phyloP scores from a whole-genome alignment of 2,329 filamentous ascomycete species.

The Fusarium vanettenii region DNA sequence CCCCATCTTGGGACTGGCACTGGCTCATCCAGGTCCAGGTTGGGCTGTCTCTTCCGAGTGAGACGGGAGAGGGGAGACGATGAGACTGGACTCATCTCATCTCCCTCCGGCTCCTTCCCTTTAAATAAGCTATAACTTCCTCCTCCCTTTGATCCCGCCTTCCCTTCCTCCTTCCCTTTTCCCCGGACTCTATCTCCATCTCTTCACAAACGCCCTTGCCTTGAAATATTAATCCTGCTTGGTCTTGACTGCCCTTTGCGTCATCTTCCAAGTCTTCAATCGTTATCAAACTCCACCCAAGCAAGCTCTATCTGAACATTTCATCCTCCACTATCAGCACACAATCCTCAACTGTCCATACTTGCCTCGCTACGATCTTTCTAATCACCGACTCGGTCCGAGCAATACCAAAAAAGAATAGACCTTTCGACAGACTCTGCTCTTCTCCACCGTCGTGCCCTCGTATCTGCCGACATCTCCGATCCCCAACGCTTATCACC shows the following conservation, averaged over 20 bases:
- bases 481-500: slow-evolving; percentile 22
- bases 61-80: slow-evolving; percentile 13
- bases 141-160: slow-evolving; percentile 24
- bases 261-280: slow-evolving; percentile 8
- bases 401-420: slow-evolving; percentile 1
- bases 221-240: background rate
- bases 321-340: background rate
- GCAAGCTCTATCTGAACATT: background rate
- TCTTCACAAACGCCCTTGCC: slow-evolving; percentile 8
- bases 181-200: slow-evolving; percentile 21
- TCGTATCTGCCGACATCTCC: slow-evolving; percentile 8
- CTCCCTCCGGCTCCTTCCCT: slow-evolving; percentile 29
- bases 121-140: slow-evolving; percentile 33
- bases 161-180: slow-evolving; percentile 15
- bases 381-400: slow-evolving; percentile 3
- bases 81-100: slow-evolving; percentile 20
- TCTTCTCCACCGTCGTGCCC: slow-evolving; percentile 17
- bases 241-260: background rate
- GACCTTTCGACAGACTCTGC: background rate
- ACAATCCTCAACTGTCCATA: background rate
- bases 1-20: slow-evolving; percentile 18
- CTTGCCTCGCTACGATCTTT: background rate
- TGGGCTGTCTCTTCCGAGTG: slow-evolving; percentile 27
- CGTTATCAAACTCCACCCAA: slow-evolving; percentile 12
- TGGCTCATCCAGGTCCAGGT: slow-evolving; percentile 5